These are phyloP conservation scores for Solanum raphanifolium DNA, from an alignment of 257 asterid species.

Conservation along the genomic window DNA sequence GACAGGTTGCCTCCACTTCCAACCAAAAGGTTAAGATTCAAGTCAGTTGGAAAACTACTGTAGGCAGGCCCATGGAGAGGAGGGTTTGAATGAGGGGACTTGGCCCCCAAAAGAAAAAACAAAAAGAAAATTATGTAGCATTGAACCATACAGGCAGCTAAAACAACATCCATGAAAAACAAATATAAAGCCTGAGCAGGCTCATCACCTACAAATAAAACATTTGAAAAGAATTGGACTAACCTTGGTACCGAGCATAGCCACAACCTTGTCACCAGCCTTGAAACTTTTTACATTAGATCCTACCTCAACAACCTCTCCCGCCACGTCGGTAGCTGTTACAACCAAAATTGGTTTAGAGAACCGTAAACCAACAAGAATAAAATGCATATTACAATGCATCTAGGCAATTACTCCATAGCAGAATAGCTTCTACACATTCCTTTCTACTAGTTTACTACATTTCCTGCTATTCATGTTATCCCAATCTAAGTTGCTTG, in stretches of 20 bases:
- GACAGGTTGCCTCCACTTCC: not conserved
- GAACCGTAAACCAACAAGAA: not conserved
- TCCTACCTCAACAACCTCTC: slow-evolving; percentile 56
- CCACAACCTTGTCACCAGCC: slow-evolving; percentile 55
- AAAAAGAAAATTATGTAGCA: not conserved
- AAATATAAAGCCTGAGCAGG: not conserved
- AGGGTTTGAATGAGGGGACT: not conserved
- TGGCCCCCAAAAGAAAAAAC: not conserved
- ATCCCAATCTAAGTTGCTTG: not conserved
- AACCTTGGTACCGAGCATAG: slow-evolving; percentile 20
- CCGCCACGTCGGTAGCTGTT: slow-evolving; percentile 53
- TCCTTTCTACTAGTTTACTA: not conserved
- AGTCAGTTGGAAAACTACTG: not conserved
- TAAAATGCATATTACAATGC: not conserved
- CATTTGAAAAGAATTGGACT: slow-evolving; percentile 6
- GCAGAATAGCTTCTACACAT: not conserved
- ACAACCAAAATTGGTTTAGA: slow-evolving; percentile 1
- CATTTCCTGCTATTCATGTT: not conserved
- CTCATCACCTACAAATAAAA: not conserved
- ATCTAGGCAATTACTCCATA: not conserved
- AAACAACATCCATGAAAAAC: not conserved
- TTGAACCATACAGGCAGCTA: not conserved
- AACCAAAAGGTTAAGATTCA: not conserved
- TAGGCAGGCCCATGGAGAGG: not conserved
- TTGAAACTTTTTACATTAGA: slow-evolving; percentile 34